A percentile compares a stretch with the other conserved stretches of the same genome.
phyloP scores from a whole-genome alignment of 2,329 filamentous ascomycete species.

The Whalleya microplaca region DNA sequence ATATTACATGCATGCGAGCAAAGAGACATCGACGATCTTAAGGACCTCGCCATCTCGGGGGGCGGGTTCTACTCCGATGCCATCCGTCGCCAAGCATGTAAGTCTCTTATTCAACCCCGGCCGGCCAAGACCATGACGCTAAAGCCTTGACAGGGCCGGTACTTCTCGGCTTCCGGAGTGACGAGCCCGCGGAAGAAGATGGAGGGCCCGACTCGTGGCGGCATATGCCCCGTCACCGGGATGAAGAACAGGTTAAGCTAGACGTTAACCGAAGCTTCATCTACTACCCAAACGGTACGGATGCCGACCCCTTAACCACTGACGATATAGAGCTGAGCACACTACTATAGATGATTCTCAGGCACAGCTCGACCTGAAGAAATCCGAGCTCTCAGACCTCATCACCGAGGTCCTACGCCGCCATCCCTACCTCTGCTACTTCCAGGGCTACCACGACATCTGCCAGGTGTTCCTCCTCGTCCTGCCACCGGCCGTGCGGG shows the following conservation, averaged over 20 bases:
- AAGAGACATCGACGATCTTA: slow-evolving; percentile 59
- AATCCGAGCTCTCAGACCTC: slow-evolving; percentile 75
- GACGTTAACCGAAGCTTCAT: slow-evolving; percentile 97
- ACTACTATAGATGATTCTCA: slow-evolving; percentile 63
- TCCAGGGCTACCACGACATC: slow-evolving; percentile 98
- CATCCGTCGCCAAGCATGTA: slow-evolving; percentile 77
- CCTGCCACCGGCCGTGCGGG: slow-evolving; percentile 65
- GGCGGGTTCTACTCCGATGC: slow-evolving; percentile 71
- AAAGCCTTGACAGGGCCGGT: slow-evolving; percentile 48
- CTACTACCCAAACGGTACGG: slow-evolving; percentile 84
- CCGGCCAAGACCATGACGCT: slow-evolving; percentile 14
- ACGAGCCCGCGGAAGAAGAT: slow-evolving; percentile 26
- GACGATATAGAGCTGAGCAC: slow-evolving; percentile 3
- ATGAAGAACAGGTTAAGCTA: slow-evolving; percentile 88
- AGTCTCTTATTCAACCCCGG: slow-evolving; percentile 42
- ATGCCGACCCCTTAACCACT: slow-evolving; percentile 4
- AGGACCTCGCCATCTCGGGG: slow-evolving; percentile 60
- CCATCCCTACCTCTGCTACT: slow-evolving; percentile 87
- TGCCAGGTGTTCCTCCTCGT: slow-evolving; percentile 93
- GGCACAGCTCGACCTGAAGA: slow-evolving; percentile 70
- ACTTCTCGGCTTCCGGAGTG: slow-evolving; percentile 43
- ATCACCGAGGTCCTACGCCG: slow-evolving; percentile 81
- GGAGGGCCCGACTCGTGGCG: slow-evolving; percentile 52
- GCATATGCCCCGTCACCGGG: slow-evolving; percentile 72
- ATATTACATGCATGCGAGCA: slow-evolving; percentile 64